A percentile compares a stretch with the other conserved stretches of the same genome.
Evolutionary conservation across 257 asterid genomes (phyloP).

Genomic region (Petrea volubilis): DNA sequence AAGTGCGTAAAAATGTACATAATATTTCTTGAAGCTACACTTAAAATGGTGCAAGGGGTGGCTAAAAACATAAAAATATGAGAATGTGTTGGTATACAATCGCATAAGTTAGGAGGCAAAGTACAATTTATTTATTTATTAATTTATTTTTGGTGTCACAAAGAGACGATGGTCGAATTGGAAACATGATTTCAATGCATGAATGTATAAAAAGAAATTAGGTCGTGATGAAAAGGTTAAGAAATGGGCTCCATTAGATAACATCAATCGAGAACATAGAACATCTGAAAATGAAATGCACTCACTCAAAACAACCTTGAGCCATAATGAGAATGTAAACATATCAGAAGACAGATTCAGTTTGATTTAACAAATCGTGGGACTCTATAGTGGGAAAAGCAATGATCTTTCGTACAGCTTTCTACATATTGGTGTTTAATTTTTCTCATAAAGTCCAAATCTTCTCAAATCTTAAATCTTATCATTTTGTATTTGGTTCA

Average conservation of each 20-base stretch:
- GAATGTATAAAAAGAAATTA: neutral
- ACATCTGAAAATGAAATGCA: neutral
- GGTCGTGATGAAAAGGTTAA: no score
- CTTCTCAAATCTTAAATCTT: neutral
- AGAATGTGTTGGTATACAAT: no score
- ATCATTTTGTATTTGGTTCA: neutral
- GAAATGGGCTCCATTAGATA: neutral
- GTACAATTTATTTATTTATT: no score
- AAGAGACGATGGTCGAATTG: neutral
- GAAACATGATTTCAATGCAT: neutral
- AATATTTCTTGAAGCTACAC: no score
- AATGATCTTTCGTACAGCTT: neutral
- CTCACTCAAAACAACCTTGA: neutral
- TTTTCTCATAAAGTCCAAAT: neutral
- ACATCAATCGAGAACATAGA: neutral
- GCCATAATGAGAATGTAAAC: neutral
- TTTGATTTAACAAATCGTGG: neutral
- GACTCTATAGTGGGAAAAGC: neutral
- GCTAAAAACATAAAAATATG: no score
- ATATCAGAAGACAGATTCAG: neutral
- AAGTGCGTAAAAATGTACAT: no score
- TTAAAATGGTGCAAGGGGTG: no score
- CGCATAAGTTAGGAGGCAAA: no score
- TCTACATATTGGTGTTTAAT: neutral
- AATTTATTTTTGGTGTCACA: no score